Conservation (phyloP, 495 filamentous ascomycete genomes). For the Symbiotaphrina buchneri region DNA sequence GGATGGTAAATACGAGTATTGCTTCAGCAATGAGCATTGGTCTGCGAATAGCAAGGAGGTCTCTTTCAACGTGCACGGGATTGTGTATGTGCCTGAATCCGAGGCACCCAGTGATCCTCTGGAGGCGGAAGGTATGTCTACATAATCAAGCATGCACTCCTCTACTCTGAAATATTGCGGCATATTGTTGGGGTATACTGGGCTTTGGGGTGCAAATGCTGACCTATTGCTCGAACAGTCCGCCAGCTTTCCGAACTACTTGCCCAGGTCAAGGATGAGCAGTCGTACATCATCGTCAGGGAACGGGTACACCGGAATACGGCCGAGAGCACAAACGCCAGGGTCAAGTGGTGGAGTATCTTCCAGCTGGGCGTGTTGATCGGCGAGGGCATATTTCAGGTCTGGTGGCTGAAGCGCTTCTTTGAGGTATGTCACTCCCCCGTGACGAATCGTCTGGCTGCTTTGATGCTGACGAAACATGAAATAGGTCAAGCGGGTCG, state of each 20-base stretch:
- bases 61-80: conserved; percentile 95
- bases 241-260: conserved; percentile 68
- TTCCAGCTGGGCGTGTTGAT: conserved; percentile 82
- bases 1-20: conserved; percentile 87
- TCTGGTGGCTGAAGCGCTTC: conserved; percentile 97
- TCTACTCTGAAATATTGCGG: too few species aligned
- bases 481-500: too few species aligned
- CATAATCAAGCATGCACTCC: too few species aligned
- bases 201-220: too few species aligned
- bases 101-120: conserved; percentile 73
- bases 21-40: conserved; percentile 98
- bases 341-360: conserved; percentile 99
- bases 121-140: conserved; percentile 53
- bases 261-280: conserved; percentile 86
- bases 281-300: conserved; percentile 86
- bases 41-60: conserved; percentile 84
- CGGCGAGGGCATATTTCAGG: conserved; percentile 89
- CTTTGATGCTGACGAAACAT: too few species aligned
- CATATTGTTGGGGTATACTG: too few species aligned
- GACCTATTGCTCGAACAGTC: too few species aligned
- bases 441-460: too few species aligned
- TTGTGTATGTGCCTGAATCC: conserved; percentile 85
- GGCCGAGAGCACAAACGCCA: conserved; percentile 87
- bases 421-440: conserved; percentile 50
- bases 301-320: conserved; percentile 95